A percentile compares a stretch with the other conserved stretches of the same genome.
These are phyloP conservation scores for Tulasnella sp. DNA, from an alignment of 768 basidiomycete species.

Conservation along the genomic window DNA sequence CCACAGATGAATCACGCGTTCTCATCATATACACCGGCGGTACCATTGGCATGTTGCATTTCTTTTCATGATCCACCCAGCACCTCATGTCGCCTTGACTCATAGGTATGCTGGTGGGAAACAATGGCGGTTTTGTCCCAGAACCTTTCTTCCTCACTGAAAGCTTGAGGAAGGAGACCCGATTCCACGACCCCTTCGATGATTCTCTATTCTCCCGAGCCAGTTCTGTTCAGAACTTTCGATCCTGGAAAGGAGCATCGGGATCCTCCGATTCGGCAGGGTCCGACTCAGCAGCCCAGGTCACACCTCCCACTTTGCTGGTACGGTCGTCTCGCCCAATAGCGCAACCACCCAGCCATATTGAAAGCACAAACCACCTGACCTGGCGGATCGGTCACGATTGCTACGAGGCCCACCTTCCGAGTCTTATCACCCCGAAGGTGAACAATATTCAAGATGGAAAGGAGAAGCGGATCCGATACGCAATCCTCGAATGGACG, in stretches of 20 bases:
- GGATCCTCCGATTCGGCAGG: no score
- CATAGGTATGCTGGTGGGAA: conserved; percentile 58
- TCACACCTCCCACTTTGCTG: conserved; percentile 24
- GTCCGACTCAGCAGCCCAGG: conserved; percentile 27
- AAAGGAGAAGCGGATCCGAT: conserved; percentile 24
- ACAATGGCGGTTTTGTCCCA: conserved; percentile 66
- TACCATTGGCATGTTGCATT: conserved; percentile 52
- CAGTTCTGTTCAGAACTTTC: conserved; percentile 64
- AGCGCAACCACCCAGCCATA: conserved; percentile 32
- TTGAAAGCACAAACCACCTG: conserved; percentile 1
- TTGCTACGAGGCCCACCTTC: conserved; percentile 62
- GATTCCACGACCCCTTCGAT: conserved; percentile 86
- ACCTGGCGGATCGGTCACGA: conserved; percentile 42
- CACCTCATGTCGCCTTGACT: background rate
- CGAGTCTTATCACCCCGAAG: conserved; percentile 70
- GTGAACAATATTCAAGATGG: conserved; percentile 47
- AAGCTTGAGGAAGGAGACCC: conserved; percentile 66
- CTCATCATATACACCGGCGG: conserved; percentile 85
- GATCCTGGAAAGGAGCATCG: conserved; percentile 57
- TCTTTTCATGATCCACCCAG: no score
- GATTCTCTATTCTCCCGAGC: conserved; percentile 80
- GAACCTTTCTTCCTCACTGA: conserved; percentile 84
- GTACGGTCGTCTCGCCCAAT: conserved; percentile 68
- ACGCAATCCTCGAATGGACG: conserved; percentile 51
- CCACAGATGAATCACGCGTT: conserved; percentile 51